phyloP scores from a whole-genome alignment of 352 stramenopile species.

The Phytopythium litorale region DNA sequence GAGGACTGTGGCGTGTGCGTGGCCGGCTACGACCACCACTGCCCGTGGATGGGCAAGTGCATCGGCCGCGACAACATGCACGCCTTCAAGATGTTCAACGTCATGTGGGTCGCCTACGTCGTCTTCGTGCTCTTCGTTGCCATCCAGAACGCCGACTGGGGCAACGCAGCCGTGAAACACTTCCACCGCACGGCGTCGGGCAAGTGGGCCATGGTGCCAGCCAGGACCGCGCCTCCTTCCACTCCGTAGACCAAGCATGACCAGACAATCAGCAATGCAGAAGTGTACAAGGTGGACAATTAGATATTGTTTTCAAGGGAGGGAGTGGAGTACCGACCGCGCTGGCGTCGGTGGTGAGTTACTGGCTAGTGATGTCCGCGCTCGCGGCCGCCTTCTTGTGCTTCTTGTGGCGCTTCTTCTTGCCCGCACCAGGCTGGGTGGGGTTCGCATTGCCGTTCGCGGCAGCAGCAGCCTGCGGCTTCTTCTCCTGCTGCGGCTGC shows the following conservation, averaged over 20 bases:
- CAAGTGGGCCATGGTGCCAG: conserved; percentile 16
- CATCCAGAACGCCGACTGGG: conserved; percentile 56
- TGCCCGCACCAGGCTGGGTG: conserved; percentile 16
- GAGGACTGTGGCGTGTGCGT: conserved; percentile 93
- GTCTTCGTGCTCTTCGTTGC: conserved; percentile 69
- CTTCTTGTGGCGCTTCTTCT: conserved; percentile 68
- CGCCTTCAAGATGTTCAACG: conserved; percentile 89
- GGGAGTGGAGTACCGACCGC: background rate
- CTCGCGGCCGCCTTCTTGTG: conserved; percentile 31
- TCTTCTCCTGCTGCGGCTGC: too few species aligned
- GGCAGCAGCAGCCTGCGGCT: too few species aligned
- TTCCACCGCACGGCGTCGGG: conserved; percentile 29
- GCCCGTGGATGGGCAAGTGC: conserved; percentile 93
- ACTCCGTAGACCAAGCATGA: conserved; percentile 3
- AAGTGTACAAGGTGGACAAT: too few species aligned
- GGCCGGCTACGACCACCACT: conserved; percentile 88
- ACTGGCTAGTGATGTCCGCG: conserved; percentile 8
- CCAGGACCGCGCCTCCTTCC: background rate
- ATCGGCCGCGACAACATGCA: conserved; percentile 91
- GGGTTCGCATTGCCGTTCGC: conserved; percentile 8
- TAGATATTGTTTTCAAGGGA: too few species aligned
- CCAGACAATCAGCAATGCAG: too few species aligned
- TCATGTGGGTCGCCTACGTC: conserved; percentile 78
- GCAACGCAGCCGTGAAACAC: conserved; percentile 26
- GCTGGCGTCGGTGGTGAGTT: background rate